Evolutionary conservation across 805 yeast genomes (phyloP).

Genomic region (Kregervanrija pseudodelftensis): DNA sequence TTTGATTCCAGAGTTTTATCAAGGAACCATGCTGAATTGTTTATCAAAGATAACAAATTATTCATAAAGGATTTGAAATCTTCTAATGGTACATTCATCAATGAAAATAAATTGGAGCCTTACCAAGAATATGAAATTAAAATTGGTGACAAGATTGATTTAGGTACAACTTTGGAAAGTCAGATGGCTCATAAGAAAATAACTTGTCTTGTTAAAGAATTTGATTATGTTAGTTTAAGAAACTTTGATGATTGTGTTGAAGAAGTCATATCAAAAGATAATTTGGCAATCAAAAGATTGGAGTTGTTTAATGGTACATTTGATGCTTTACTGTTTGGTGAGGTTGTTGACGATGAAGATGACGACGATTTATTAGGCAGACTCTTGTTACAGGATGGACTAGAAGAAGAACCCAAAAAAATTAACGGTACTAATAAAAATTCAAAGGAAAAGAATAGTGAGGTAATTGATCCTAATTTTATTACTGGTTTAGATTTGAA

Average conservation of each 20-base stretch:
- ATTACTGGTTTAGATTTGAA: conserved; percentile 55
- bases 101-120: conserved; percentile 58
- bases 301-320: conserved; percentile 28
- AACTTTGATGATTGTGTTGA: conserved; percentile 21
- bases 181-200: conserved; percentile 76
- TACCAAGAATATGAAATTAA: conserved; percentile 60
- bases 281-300: conserved; percentile 19
- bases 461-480: conserved; percentile 41
- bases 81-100: conserved; percentile 91
- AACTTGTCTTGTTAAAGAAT: conserved; percentile 72
- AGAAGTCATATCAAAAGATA: conserved; percentile 21
- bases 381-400: conserved; percentile 20
- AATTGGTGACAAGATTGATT: conserved; percentile 80
- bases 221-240: conserved; percentile 46
- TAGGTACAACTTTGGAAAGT: conserved; percentile 83
- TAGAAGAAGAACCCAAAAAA: conserved; percentile 15
- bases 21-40: conserved; percentile 89
- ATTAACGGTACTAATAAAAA: conserved; percentile 4
- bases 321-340: conserved; percentile 32
- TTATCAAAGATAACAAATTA: conserved; percentile 54
- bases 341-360: conserved; percentile 27
- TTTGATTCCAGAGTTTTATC: conserved; percentile 91
- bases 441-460: conserved; percentile 28
- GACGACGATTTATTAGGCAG: conserved; percentile 19
- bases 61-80: conserved; percentile 82